Percentiles rank a stretch among this genome's conserved stretches.
Conservation (phyloP, 2,329 filamentous ascomycete species). For the Metarhizium brunneum region DNA sequence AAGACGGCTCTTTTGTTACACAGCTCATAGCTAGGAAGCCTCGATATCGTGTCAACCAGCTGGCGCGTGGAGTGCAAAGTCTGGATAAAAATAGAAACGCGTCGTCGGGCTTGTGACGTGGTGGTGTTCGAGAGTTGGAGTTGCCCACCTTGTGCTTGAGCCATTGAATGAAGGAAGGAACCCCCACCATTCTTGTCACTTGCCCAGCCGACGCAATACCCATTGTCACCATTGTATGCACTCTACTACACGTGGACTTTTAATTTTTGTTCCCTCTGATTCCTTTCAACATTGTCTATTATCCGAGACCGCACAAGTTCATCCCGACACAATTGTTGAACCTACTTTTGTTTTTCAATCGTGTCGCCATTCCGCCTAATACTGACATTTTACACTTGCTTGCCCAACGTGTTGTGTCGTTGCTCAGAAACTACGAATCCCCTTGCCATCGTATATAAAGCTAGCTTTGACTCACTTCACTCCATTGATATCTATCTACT, state of each 20-base stretch:
- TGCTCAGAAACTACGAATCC: neutral
- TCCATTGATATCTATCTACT: conserved; percentile 45
- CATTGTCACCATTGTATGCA: neutral
- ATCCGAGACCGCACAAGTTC: neutral
- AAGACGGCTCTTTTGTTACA: neutral
- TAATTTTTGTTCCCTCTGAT: neutral
- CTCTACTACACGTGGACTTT: neutral
- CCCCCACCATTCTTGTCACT: neutral
- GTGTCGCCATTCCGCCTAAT: neutral
- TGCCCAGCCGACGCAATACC: too few relatives aligned
- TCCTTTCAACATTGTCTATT: neutral
- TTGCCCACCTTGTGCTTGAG: too few relatives aligned
- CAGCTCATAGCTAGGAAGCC: neutral
- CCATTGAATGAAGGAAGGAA: neutral
- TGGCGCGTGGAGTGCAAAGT: neutral
- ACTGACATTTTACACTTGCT: neutral
- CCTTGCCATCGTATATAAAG: neutral
- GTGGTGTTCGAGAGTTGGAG: too few relatives aligned
- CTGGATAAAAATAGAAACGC: neutral
- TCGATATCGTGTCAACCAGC: neutral
- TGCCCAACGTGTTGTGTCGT: conserved; percentile 4
- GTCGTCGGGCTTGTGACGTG: neutral
- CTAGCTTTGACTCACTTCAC: neutral
- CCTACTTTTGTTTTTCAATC: neutral
- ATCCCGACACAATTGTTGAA: neutral